A percentile compares a stretch with the other conserved stretches of the same genome.
These are phyloP conservation scores for Macaranga tanarius DNA, from an alignment of 441 rosid genomes.

Conservation along the genomic window DNA sequence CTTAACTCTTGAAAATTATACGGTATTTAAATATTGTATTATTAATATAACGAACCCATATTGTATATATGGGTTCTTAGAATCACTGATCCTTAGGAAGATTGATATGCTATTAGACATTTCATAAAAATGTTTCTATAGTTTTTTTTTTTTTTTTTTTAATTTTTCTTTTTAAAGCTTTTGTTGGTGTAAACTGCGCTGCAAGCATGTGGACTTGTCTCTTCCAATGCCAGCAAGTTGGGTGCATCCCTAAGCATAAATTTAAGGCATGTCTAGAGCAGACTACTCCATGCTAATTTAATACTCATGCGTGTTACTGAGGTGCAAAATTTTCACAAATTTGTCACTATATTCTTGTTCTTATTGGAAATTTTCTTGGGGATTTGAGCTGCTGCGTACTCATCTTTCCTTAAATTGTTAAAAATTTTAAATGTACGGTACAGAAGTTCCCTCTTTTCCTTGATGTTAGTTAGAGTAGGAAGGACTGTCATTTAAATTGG, in stretches of 20 bases:
- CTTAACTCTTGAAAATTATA: too few relatives aligned
- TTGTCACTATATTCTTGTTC: background rate
- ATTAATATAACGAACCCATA: too few relatives aligned
- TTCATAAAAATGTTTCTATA: too few relatives aligned
- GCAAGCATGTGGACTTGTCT: background rate
- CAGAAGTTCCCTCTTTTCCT: background rate
- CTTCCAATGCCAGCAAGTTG: background rate
- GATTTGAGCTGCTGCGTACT: background rate
- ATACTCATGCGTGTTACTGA: background rate
- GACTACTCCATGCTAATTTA: background rate
- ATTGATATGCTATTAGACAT: too few relatives aligned
- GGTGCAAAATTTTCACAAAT: background rate
- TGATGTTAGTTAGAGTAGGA: background rate
- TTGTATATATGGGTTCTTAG: too few relatives aligned
- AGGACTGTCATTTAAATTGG: background rate
- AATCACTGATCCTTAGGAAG: too few relatives aligned
- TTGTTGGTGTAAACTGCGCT: background rate
- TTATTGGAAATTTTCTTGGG: slow-evolving; percentile 3
- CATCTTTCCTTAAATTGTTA: background rate
- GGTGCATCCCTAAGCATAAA: background rate
- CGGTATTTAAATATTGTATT: too few relatives aligned
- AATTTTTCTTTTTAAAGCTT: background rate
- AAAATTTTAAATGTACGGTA: background rate
- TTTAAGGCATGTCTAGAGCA: slow-evolving; percentile 9
- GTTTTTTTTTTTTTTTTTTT: too few relatives aligned